Conservation (phyloP, 169 alveolate genomes). For the Sarcocystis neurona region DNA sequence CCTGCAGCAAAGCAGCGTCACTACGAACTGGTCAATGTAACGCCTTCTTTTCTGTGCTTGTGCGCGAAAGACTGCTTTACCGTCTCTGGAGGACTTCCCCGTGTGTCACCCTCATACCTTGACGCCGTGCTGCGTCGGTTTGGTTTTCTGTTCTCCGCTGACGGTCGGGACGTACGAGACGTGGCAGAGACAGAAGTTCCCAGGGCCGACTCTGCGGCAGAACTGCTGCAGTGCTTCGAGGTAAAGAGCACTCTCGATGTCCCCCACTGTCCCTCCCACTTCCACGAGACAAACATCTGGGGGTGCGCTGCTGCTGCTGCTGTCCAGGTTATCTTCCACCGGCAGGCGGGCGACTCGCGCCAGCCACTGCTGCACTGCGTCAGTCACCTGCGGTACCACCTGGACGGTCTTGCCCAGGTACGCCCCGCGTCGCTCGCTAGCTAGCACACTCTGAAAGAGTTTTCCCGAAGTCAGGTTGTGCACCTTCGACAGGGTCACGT, state of each 20-base stretch:
- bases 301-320: constrained; percentile 39
- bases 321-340: constrained; percentile 42
- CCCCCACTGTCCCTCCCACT: constrained; percentile 98
- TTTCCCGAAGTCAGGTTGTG: constrained; percentile 96
- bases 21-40: no score
- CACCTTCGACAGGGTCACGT: constrained; percentile 80
- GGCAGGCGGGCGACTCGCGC: constrained; percentile 76
- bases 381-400: constrained; percentile 77
- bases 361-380: constrained; percentile 86
- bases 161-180: constrained; percentile 42
- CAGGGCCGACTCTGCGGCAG: constrained; percentile 76
- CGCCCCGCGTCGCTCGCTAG: constrained; percentile 92
- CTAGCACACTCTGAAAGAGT: constrained; percentile 87
- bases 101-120: constrained; percentile 74
- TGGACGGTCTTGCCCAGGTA: constrained; percentile 96
- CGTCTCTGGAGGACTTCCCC: no score
- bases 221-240: constrained; percentile 93
- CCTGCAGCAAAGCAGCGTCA: no score
- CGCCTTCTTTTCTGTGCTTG: no score
- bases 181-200: constrained; percentile 83
- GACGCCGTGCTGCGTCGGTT: constrained; percentile 94
- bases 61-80: no score
- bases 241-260: constrained; percentile 92
- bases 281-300: constrained; percentile 94
- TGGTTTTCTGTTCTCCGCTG: constrained; percentile 91